Conservation (phyloP, 2,329 filamentous ascomycete genomes). For the Massarina eburnea region DNA sequence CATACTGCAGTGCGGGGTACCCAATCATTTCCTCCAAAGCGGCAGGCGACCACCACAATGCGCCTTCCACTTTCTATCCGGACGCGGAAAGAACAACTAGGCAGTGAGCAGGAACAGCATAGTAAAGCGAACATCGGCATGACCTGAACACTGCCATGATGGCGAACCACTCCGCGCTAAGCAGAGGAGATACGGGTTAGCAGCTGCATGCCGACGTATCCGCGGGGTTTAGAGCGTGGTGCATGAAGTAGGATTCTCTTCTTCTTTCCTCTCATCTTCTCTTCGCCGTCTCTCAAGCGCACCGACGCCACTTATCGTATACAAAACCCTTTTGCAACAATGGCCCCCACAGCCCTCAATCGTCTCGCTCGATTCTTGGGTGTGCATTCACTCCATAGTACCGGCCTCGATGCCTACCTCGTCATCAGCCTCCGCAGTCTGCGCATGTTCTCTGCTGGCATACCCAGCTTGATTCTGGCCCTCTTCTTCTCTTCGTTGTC, state of each 20-base stretch:
- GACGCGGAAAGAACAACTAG: not conserved
- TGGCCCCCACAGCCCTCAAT: slow-evolving; percentile 20
- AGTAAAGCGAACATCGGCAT: not conserved
- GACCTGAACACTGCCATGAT: not conserved
- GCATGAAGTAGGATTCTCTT: not conserved
- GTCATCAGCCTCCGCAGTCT: slow-evolving; percentile 46
- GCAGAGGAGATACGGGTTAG: not conserved
- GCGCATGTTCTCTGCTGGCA: slow-evolving; percentile 41
- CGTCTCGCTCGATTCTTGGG: slow-evolving; percentile 34
- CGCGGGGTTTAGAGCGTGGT: not conserved
- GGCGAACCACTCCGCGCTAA: slow-evolving; percentile 1
- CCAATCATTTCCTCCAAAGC: not conserved
- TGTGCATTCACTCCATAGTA: slow-evolving; percentile 32
- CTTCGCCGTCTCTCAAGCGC: not conserved
- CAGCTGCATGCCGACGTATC: slow-evolving; percentile 1
- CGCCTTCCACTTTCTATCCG: not conserved
- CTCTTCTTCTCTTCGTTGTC: slow-evolving; percentile 41
- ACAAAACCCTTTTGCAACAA: slow-evolving; percentile 7
- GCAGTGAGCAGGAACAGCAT: not conserved
- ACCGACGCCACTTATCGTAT: too few species aligned
- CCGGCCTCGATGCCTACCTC: slow-evolving; percentile 41
- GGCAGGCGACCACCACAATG: not conserved
- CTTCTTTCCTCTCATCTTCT: not conserved
- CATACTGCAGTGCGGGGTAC: not conserved
- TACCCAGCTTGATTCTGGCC: slow-evolving; percentile 41